These are phyloP conservation scores for Aspergillus fischeri DNA, from an alignment of 2,329 filamentous ascomycete species.

Conservation along the genomic window DNA sequence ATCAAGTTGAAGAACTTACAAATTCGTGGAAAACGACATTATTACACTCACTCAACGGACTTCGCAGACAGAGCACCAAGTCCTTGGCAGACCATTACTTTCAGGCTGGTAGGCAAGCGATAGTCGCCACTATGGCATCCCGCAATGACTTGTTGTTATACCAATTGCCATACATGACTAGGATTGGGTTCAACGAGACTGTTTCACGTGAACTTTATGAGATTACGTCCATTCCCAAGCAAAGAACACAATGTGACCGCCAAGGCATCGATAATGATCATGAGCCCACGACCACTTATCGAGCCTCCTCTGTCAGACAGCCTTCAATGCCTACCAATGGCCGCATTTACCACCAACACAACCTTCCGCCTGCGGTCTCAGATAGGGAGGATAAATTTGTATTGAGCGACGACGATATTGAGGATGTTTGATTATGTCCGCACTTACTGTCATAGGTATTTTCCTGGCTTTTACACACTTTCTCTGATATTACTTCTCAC, in stretches of 20 bases:
- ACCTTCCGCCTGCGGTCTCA: slow-evolving; percentile 32
- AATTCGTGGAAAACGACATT: slow-evolving; percentile 36
- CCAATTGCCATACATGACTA: slow-evolving; percentile 77
- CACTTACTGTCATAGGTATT: background rate
- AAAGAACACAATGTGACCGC: slow-evolving; percentile 15
- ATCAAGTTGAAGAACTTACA: slow-evolving; percentile 73
- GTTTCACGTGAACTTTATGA: slow-evolving; percentile 59
- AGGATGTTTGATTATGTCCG: slow-evolving; percentile 52
- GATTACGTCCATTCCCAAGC: slow-evolving; percentile 51
- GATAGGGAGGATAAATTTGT: slow-evolving; percentile 62
- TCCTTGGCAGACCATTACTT: background rate
- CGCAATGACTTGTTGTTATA: slow-evolving; percentile 59
- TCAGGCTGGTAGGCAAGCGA: slow-evolving; percentile 1
- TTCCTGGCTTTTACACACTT: background rate
- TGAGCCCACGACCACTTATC: background rate
- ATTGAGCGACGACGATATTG: slow-evolving; percentile 80
- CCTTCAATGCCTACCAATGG: background rate
- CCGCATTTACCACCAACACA: slow-evolving; percentile 2
- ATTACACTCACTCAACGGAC: slow-evolving; percentile 34
- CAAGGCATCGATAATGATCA: slow-evolving; percentile 8
- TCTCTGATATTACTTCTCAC: background rate
- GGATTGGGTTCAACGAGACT: slow-evolving; percentile 48
- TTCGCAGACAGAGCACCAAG: background rate
- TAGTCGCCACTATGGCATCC: slow-evolving; percentile 29
- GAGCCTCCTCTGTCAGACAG: background rate